Base-by-base conservation (phyloP, 2,329 filamentous ascomycete genomes). In the Chaetomiaceae sp. region DNA sequence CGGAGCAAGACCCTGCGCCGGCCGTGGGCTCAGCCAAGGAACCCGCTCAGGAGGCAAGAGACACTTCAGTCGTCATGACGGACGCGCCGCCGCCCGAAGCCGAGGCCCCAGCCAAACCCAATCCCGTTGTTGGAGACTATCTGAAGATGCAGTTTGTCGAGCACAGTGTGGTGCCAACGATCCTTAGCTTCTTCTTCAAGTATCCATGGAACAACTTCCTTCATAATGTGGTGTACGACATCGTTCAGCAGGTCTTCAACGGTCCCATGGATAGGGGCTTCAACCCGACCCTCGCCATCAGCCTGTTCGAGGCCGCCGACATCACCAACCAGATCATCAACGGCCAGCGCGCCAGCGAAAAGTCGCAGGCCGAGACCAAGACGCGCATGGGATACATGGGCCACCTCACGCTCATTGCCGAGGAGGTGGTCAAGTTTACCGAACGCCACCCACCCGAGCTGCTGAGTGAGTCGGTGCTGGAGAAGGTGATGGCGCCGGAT, bases 161-260 rank as follows among this genome's bases (percentile, higher is more conserved):
- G 69, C 84, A 97, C 70, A 83, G 85, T 60, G 94, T 99, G 59
- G 91, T 99, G 49, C 94, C 94, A 25, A 96, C 91, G 2, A 97
- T 99, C 64, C 73, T 99, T 68, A 89, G 91, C 53, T 97, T 97
- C 75, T 99, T 99, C 74, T 99, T 99, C 76, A 84, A 87, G 55
- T 99, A 97, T 66, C 92, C 94, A 1, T 99, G 94, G 94, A 99
- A 99, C 72, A 99, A 99, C 70, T 99, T 99, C 67, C 80, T 99
- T 40, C 94, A 99, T 72, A 99, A 99, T 66, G 94, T 99, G 39
- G 94, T 99, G 44, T 99, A 99, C 68, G 94, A 99, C 69, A 91
- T 99, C 65, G 89, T 99, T 39, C 94, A 99, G 70, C 94, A 99
- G 74, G 94, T 99, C 1, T 97, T 99, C 71, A 99, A 99, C 67